Percentiles rank a stretch among this genome's conserved stretches.
Evolutionary conservation across 2,329 filamentous ascomycete species (phyloP).

Genomic region (Zalaria obscura): DNA sequence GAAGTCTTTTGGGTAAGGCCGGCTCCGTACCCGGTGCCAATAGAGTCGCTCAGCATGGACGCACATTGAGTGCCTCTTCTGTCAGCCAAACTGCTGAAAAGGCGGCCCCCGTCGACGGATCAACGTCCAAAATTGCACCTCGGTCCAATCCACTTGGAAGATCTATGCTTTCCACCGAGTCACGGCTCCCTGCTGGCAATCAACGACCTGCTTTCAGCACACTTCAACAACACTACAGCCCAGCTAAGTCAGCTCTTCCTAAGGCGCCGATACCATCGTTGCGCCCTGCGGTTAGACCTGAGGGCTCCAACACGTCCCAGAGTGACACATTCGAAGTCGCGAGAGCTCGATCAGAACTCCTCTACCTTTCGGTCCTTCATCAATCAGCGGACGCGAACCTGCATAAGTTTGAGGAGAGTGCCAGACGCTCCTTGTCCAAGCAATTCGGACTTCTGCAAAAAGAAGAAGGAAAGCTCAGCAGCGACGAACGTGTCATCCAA

Average conservation of each 20-base stretch:
- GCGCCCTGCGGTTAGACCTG: constrained; percentile 43
- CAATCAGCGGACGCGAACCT: constrained; percentile 33
- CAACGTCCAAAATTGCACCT: background rate
- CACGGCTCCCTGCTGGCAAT: background rate
- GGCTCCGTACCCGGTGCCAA: background rate
- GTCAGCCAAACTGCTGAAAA: background rate
- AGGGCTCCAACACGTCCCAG: constrained; percentile 44
- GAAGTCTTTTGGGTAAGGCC: background rate
- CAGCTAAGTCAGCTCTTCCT: constrained; percentile 44
- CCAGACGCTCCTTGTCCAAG: constrained; percentile 19
- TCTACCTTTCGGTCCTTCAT: constrained; percentile 53
- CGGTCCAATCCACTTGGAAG: background rate
- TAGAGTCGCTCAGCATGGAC: constrained; percentile 1
- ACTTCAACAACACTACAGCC: constrained; percentile 54
- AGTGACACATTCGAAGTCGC: constrained; percentile 24
- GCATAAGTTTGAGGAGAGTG: constrained; percentile 42
- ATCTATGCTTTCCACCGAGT: background rate
- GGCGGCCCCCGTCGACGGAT: background rate
- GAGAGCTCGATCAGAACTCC: constrained; percentile 43
- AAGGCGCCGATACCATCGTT: constrained; percentile 41
- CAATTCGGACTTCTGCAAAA: constrained; percentile 20
- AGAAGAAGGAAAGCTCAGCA: constrained; percentile 10
- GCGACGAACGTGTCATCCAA: constrained; percentile 3
- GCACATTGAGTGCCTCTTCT: background rate
- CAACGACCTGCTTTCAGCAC: constrained; percentile 44